Percentiles rank a stretch among this genome's conserved stretches.
Evolutionary conservation across 306 rosid species (phyloP).

Genomic region (Cicer judaicum): DNA sequence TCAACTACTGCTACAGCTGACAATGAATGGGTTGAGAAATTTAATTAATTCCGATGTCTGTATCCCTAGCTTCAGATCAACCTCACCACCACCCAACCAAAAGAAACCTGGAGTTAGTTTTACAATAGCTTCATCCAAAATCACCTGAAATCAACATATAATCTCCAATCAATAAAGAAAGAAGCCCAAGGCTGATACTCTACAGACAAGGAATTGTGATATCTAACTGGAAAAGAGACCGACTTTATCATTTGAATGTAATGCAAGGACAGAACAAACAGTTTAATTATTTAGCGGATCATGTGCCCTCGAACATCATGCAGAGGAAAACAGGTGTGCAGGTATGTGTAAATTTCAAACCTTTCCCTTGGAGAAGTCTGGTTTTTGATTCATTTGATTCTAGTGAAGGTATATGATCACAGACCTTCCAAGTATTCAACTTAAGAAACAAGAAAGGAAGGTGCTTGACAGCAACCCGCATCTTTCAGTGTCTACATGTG

Average conservation of each 20-base stretch:
- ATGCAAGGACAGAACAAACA: neutral
- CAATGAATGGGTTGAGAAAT: conserved; percentile 73
- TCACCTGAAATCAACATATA: conserved; percentile 69
- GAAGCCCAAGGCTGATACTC: neutral
- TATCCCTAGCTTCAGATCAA: conserved; percentile 60
- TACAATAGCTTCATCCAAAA: conserved; percentile 75
- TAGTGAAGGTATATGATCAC: too few species aligned
- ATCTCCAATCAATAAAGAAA: conserved; percentile 36
- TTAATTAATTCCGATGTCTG: conserved; percentile 75
- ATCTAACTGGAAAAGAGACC: conserved; percentile 20
- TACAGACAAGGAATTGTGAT: conserved; percentile 5
- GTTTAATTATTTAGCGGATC: conserved; percentile 22
- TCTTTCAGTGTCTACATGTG: too few species aligned
- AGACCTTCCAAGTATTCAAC: too few species aligned
- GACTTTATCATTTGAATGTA: conserved; percentile 6
- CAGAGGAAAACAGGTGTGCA: neutral
- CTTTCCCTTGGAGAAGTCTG: neutral
- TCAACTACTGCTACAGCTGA: conserved; percentile 68
- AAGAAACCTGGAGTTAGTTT: conserved; percentile 87
- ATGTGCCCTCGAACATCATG: neutral
- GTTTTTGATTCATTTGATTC: too few species aligned
- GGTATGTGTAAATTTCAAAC: conserved; percentile 11
- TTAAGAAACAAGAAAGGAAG: too few species aligned
- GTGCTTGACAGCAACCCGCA: too few species aligned
- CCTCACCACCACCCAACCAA: conserved; percentile 93